Base-by-base conservation (phyloP, 2,329 filamentous ascomycete species). In the Aspergillus tubingensis region DNA sequence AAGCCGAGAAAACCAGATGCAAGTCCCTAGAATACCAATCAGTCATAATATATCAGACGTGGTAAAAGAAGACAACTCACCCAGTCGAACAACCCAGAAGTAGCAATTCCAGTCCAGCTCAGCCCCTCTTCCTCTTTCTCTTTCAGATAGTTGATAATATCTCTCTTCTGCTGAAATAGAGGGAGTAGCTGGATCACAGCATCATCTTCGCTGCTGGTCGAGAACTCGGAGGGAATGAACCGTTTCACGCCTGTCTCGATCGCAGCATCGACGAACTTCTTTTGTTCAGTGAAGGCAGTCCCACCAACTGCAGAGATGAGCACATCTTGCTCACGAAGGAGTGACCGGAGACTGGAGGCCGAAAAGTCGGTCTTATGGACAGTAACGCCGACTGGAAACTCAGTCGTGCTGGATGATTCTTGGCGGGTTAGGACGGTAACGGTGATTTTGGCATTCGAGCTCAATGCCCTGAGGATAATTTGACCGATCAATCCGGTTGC, bases 1-100 rank as follows among this genome's bases (percentile, higher is more conserved):
- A 87, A 79, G 39, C 83, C 84, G 1, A 86, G 68, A 61, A 85
- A 81, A 2, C 81, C 80, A 10, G 72, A 70, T 11, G 70, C 73
- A 41, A 88, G 75, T 13, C 81, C 80, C 80, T 67, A 36, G 4
- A 4, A 80, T 62, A 17, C 17, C 44, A 25, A 41, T 49, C 11
- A 21, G 15, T 17, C 25, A 15, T 15, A 11, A 19, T 44, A 11
- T 5, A 8, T 8, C 39, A 3, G 10, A n/a, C 3, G 11, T 62
- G 11, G n/a, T 41, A 3, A 23, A n/a, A 25, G 21, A 6, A n/a
- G 2, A 21, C 25, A n/a, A 64, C 64, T 49, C 57, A 68, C 61
- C 83, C 82, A 85, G 67, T 89, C 87, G 68, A 89, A 87, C 72
- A 89, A 86, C 2, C 83, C 75, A 0, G 86, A 85, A 8, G 77